Conservation (phyloP, 2,329 filamentous ascomycete species). For the Pseudogymnoascus destructans region DNA sequence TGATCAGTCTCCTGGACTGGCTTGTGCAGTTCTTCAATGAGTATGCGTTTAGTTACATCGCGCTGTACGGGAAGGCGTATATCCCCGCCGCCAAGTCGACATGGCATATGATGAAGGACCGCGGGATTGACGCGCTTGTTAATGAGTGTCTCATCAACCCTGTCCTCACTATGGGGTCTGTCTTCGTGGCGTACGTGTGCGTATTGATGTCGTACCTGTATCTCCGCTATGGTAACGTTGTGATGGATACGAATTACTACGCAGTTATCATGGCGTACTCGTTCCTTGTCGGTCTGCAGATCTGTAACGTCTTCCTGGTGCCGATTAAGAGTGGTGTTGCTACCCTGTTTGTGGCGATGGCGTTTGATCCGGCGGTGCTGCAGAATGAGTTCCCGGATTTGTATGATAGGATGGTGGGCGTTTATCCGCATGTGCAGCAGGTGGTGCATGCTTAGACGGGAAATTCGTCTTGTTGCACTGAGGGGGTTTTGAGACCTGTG, state of each 20-base stretch:
- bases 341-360: constrained; percentile 74
- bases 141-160: constrained; percentile 42
- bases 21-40: constrained; percentile 78
- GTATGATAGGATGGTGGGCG: constrained; percentile 62
- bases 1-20: constrained; percentile 73
- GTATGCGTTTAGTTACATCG: constrained; percentile 87
- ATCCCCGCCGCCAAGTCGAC: constrained; percentile 57
- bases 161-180: constrained; percentile 58
- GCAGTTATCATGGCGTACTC: constrained; percentile 70
- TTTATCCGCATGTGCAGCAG: constrained; percentile 75
- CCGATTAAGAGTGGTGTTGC: constrained; percentile 81
- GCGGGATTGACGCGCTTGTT: constrained; percentile 78
- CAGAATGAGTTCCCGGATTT: constrained; percentile 70
- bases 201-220: constrained; percentile 79
- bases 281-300: constrained; percentile 81
- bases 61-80: constrained; percentile 82
- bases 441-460: constrained; percentile 29
- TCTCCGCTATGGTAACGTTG: constrained; percentile 49
- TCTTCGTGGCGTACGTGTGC: constrained; percentile 74
- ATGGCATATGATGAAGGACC: constrained; percentile 67
- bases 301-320: constrained; percentile 79
- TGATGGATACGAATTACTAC: constrained; percentile 39
- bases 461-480: background rate
- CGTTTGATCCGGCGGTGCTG: constrained; percentile 59
- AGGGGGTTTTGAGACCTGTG: background rate